Evolutionary conservation across 331 rosid genomes (phyloP).

Genomic region (Pyrus hybrid): DNA sequence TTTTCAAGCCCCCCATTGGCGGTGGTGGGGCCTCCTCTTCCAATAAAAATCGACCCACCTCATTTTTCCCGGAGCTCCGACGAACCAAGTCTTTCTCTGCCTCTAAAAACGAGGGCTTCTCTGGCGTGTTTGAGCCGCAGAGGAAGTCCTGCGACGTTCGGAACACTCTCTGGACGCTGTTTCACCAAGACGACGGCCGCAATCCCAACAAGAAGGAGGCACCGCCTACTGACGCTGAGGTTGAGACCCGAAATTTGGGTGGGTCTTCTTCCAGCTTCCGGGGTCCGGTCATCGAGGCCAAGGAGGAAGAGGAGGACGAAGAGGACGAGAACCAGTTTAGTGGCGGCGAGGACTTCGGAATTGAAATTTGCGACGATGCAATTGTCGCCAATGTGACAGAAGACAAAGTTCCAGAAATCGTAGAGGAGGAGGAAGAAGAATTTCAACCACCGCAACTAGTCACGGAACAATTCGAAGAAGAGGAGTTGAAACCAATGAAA

Average conservation of each 20-base stretch:
- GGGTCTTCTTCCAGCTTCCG: conserved; percentile 41
- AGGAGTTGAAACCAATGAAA: conserved; percentile 57
- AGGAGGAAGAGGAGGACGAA: conserved; percentile 29
- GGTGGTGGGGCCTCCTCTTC: conserved; percentile 14
- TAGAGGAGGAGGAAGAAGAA: conserved; percentile 50
- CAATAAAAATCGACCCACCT: conserved; percentile 22
- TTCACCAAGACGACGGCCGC: conserved; percentile 68
- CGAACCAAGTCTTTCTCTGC: conserved; percentile 95
- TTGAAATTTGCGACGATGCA: conserved; percentile 39
- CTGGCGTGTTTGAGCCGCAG: conserved; percentile 86
- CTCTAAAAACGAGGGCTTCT: conserved; percentile 80
- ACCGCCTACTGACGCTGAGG: conserved; percentile 25
- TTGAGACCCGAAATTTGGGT: conserved; percentile 33
- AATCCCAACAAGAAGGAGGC: conserved; percentile 41
- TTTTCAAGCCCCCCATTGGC: conserved; percentile 47
- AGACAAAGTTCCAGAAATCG: conserved; percentile 55
- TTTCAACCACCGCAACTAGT: not conserved
- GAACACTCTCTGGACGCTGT: conserved; percentile 64
- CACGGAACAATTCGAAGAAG: conserved; percentile 23
- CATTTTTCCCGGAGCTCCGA: conserved; percentile 83
- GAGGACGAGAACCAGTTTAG: conserved; percentile 15
- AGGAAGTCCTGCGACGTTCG: conserved; percentile 89
- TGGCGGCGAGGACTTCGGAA: not conserved
- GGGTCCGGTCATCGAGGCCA: conserved; percentile 46
- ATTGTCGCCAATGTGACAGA: conserved; percentile 36